Conservation (phyloP, 306 rosid genomes). For the Purshia tridentata region DNA sequence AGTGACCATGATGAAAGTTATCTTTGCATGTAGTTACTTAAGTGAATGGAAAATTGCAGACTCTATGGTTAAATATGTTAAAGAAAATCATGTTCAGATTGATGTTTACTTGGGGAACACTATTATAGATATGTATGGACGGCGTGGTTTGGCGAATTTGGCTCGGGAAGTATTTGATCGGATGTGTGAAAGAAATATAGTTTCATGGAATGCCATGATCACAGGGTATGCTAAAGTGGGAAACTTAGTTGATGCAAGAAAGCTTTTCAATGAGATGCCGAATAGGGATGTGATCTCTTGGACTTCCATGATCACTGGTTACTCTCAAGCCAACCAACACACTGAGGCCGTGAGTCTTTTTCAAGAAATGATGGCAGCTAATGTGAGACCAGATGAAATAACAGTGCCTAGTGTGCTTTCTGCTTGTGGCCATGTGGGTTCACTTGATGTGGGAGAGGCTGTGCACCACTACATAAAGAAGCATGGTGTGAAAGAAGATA, state of each 20-base stretch:
- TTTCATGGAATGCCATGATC: slow-evolving; percentile 85
- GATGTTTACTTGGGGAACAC: slow-evolving; percentile 82
- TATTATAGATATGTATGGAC: slow-evolving; percentile 71
- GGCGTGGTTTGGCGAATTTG: slow-evolving; percentile 46
- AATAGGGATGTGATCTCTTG: slow-evolving; percentile 75
- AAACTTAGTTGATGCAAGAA: slow-evolving; percentile 43
- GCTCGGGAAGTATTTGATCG: slow-evolving; percentile 63
- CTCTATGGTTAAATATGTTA: slow-evolving; percentile 50
- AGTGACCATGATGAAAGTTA: slow-evolving; percentile 74
- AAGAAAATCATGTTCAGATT: slow-evolving; percentile 45
- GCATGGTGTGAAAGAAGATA: slow-evolving; percentile 57
- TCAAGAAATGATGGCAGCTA: slow-evolving; percentile 72
- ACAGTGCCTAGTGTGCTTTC: slow-evolving; percentile 73
- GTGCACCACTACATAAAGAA: slow-evolving; percentile 49
- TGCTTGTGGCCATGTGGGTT: slow-evolving; percentile 89
- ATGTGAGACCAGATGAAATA: slow-evolving; percentile 68
- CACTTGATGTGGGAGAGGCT: slow-evolving; percentile 73
- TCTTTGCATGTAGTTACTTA: slow-evolving; percentile 55
- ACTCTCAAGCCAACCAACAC: slow-evolving; percentile 66
- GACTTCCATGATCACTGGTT: slow-evolving; percentile 76
- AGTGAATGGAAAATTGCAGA: slow-evolving; percentile 62
- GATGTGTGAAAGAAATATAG: slow-evolving; percentile 56
- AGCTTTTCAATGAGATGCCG: slow-evolving; percentile 59
- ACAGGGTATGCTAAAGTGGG: slow-evolving; percentile 57
- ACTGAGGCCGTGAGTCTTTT: slow-evolving; percentile 65